Conservation (phyloP, 306 rosid genomes). For the Cucurbita moschata region DNA sequence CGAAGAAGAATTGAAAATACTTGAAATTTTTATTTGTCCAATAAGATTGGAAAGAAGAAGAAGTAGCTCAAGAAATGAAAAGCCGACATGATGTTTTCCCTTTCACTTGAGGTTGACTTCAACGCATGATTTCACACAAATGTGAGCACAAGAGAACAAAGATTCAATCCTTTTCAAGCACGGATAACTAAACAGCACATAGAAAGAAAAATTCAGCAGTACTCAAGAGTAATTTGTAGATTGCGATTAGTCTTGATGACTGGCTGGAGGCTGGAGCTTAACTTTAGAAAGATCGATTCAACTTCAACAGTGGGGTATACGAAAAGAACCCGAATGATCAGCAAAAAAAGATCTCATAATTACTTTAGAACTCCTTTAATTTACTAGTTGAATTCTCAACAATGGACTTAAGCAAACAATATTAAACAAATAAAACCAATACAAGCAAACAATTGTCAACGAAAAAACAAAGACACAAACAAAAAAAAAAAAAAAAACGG, state of each 20-base stretch:
- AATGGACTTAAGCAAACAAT: neutral
- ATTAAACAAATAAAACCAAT: neutral
- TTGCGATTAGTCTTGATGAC: neutral
- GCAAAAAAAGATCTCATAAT: neutral
- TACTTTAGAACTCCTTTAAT: neutral
- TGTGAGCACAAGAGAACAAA: neutral
- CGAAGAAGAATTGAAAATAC: neutral
- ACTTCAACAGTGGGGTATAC: neutral
- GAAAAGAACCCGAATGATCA: neutral
- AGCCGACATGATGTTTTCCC: neutral
- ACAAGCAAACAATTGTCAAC: neutral
- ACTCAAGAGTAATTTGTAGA: neutral
- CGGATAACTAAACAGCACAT: neutral
- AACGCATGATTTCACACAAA: neutral
- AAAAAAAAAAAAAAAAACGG: neutral
- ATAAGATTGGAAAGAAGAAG: neutral
- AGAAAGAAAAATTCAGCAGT: neutral
- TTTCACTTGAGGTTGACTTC: neutral
- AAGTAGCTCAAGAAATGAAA: neutral
- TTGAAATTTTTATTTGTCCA: neutral
- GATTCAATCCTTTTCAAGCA: neutral
- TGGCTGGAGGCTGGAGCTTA: neutral
- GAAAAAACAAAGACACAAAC: neutral
- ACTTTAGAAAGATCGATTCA: neutral
- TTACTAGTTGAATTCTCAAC: neutral